Base-by-base conservation (phyloP, 2,329 filamentous ascomycete genomes). In the Arthrobotrys pseudoclavata region DNA sequence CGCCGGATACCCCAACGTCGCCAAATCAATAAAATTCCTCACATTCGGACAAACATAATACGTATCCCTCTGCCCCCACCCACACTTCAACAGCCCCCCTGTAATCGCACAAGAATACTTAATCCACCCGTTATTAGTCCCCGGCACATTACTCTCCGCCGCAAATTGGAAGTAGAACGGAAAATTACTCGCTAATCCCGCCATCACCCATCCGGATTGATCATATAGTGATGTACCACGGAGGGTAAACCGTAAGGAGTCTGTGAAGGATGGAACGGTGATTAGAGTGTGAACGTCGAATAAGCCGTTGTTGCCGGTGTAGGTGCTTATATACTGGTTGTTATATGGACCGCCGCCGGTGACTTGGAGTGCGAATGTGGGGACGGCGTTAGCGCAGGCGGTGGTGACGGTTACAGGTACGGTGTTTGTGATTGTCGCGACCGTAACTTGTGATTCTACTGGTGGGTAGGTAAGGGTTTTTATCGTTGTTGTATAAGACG, bases 341-440 rank as follows among this genome's bases (percentile, higher is more conserved):
- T 66, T 66, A 15, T 66, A 66, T 10, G 62, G 45, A 20, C 45
- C 62, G 13, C 62, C 62, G 47, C 47, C 62, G 34, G 45, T 66
- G 45, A 66, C 24, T n/a, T 66, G 45, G 5, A 66, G 45, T 10
- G 62, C 47, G 45, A 66, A 66, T 1, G 45, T 66, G 53, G 62
- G 62, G 9, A 66, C 13, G 0, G 45, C 7, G n/a, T 40, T 42
- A 10, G 62, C 45, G 18, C 62, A 66, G 15, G 62, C 29, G 29
- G 47, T 66, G 1, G 45, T 66, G 20, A 64, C 45, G 5, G 61
- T 64, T 6, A 52, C 24, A 6, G 61, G 29, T 3, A 24, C 34
- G 10, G 37, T 62, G 34, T 47, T 47, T 1, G 57, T 62, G 34
- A 64, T 47, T 9, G 42, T 64, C 5, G 61, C 20, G 12, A 64